Evolutionary conservation across 2,329 filamentous ascomycete genomes (phyloP), one percentile per base, ranked within the genome.

Genomic region (Cylindrodendrum hubeiense): DNA sequence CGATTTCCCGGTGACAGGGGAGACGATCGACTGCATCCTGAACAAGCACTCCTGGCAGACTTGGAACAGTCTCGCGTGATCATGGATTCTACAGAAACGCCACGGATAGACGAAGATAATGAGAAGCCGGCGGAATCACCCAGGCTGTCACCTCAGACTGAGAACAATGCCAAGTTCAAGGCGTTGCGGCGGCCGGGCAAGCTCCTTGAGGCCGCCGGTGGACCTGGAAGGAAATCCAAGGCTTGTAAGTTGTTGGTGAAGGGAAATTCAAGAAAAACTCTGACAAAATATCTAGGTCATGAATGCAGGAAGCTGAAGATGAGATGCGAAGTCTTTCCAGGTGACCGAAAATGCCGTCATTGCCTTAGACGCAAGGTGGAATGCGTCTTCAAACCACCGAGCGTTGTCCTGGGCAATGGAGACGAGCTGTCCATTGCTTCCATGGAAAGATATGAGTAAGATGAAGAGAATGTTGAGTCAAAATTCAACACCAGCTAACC

Each of bases 301-400:
- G 63, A 68, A 37, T 68, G 66, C 17, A 60, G 57, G 21, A 68
- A 68, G 21, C 19, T 68, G 9, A 68, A 68, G 54, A 68, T 68
- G 56, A 54, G 54, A 63, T 68, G 66, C 19, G 63, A 68, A 28
- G 50, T 64, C 34, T 66, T 64, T 30, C 63, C 66, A 4, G 66
- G 63, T 3, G 66, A 68, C 43, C 51, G 60, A 6, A 66, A 66
- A 44, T 68, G 66, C 24, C 60, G 66, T 3, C 63, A 64, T 19
- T 68, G 66, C 33, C 52, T 66, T 12, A 47, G 60, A n/a, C 53
- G 66, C 21, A 68, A 66, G 49, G 55, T 68, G 1, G 66, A 68
- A 17, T 68, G 66, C 49, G 17, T 58, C 19, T 66, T 68, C 55
- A 68, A 67, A 6, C 43, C 46, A 3, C 24, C 51, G 5, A 63